Conservation (phyloP, 2,329 filamentous ascomycete genomes). For the Neopestalotiopsis clavispora region DNA sequence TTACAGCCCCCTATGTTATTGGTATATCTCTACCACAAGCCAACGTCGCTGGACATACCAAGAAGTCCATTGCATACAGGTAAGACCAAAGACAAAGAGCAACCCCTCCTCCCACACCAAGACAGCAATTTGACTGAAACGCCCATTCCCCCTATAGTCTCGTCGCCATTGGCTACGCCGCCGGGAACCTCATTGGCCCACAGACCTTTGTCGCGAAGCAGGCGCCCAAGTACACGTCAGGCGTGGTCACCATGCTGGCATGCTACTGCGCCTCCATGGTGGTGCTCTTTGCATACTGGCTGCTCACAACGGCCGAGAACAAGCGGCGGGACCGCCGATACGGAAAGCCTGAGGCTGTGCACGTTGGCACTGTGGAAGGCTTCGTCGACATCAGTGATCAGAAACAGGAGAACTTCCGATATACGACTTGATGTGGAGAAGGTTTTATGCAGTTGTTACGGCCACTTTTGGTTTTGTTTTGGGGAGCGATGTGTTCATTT, state of each 20-base stretch:
- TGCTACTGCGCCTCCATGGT: constrained; percentile 39
- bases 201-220: constrained; percentile 44
- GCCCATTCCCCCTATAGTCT: constrained; percentile 25
- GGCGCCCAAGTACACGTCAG: constrained; percentile 42
- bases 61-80: constrained; percentile 43
- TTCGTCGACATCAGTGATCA: constrained; percentile 18
- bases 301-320: constrained; percentile 30
- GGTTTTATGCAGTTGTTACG: neutral
- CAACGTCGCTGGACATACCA: constrained; percentile 38
- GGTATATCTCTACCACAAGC: constrained; percentile 32
- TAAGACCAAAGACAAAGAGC: neutral
- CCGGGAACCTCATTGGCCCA: constrained; percentile 46
- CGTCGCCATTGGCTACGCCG: constrained; percentile 43
- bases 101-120: neutral
- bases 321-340: constrained; percentile 30
- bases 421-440: neutral
- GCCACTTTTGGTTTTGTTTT: neutral
- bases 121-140: neutral
- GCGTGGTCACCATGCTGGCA: constrained; percentile 40
- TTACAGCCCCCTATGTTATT: constrained; percentile 31
- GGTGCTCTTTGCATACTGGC: constrained; percentile 37
- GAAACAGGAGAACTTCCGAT: neutral
- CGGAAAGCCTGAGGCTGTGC: constrained; percentile 27
- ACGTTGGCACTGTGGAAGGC: constrained; percentile 27
- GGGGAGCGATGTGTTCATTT: neutral